Conservation (phyloP, 75 land plant genomes). For the Gnetum montanum region DNA sequence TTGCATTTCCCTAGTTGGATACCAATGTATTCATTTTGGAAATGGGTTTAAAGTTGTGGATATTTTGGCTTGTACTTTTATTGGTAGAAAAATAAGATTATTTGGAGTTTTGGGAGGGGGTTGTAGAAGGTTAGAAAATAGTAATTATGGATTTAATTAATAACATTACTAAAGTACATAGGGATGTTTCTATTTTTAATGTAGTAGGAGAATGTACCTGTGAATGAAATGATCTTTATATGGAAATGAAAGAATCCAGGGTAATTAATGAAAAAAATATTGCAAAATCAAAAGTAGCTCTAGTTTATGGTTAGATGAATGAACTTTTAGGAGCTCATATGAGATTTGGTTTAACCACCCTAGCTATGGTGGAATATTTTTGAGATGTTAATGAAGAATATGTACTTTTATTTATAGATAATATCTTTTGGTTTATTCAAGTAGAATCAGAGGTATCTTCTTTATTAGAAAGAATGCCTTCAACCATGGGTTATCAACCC, state of each 20-base stretch:
- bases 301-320: slow-evolving; percentile 3
- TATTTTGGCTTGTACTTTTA: neutral
- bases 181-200: slow-evolving; percentile 18
- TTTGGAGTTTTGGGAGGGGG: slow-evolving; percentile 3
- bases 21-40: slow-evolving; percentile 6
- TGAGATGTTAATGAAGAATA: slow-evolving; percentile 25
- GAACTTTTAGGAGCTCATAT: neutral
- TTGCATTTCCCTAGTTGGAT: slow-evolving; percentile 1
- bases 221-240: slow-evolving; percentile 19
- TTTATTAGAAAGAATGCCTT: neutral
- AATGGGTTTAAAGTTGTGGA: neutral
- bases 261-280: slow-evolving; percentile 18
- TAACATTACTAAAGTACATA: slow-evolving; percentile 26
- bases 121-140: slow-evolving; percentile 18
- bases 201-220: neutral
- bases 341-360: slow-evolving; percentile 20
- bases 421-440: slow-evolving; percentile 12
- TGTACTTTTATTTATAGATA: slow-evolving; percentile 18
- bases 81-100: neutral
- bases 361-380: slow-evolving; percentile 32
- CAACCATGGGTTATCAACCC: neutral
- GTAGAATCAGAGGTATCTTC: neutral
- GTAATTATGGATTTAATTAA: slow-evolving; percentile 29
- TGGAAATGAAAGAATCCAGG: slow-evolving; percentile 22
- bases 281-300: slow-evolving; percentile 24